Base-by-base conservation (phyloP, 768 basidiomycete genomes). In the Mycena metata region DNA sequence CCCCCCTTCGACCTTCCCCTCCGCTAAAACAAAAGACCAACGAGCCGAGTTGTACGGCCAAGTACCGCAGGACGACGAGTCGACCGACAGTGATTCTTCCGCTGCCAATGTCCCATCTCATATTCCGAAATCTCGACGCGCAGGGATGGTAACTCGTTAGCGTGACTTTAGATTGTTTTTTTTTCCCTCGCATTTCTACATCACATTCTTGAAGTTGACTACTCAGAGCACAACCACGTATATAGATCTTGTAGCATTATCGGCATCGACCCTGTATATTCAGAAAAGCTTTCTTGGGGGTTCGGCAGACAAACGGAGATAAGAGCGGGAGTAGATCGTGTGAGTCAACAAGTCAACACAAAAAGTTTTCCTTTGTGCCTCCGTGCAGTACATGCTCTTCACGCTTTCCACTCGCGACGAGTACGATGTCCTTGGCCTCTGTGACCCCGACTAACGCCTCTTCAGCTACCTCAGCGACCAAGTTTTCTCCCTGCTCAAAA, bases 391-490 rank as follows among this genome's bases (percentile, higher is more conserved):
- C 84, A 95, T 95, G 93, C 85, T 88, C 82, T 95, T 91, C 88
- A 92, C 92, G 75, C 88, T 92, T 79, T 90, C 87, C 85, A 95
- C 93, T 79, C 89, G 93, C 76, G 93, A 95, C 93, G 93, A 95
- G 93, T 94, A 81, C 67, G 90, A 9, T 1, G 65, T 45, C 57
- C 21, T 30, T 43, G 59, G 47, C 24, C 35, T 16, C 63, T 46
- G 11, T 42, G 62, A 36, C 52, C 57, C 42, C 23, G 21, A 30
- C 79, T 83, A 59, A 81, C 73, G 59, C 2, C 55, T 71, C 49
- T 60, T 63, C 76, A 96, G 94, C 76, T 96, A 96, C 77, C 91
- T 96, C 81, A 92, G 92, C 80, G 94, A 96, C 84, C 91, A 95
- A 77, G 92, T 96, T 58, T 96, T 94, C 80, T 92, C 93, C 71